Conservation (phyloP, 306 rosid genomes). For the Purshia tridentata region DNA sequence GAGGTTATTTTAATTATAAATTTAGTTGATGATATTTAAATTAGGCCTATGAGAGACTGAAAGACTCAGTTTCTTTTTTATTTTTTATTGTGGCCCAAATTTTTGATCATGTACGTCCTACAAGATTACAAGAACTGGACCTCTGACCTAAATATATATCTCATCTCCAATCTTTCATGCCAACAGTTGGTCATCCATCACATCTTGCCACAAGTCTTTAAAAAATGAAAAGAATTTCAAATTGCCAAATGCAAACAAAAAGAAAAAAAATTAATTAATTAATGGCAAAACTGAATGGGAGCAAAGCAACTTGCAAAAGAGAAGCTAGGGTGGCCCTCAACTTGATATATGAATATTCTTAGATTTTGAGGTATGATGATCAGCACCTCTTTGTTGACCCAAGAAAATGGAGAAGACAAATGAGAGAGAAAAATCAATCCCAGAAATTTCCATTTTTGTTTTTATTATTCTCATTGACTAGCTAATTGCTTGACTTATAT, state of each 20-base stretch:
- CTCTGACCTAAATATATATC: not conserved
- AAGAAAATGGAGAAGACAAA: constrained; percentile 11
- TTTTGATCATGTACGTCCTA: not conserved
- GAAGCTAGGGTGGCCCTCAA: not conserved
- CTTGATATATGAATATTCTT: not conserved
- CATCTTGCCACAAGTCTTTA: not conserved
- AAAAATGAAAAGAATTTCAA: not conserved
- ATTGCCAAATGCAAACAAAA: not conserved
- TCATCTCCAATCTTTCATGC: not conserved
- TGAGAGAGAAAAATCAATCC: not conserved
- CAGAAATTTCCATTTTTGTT: not conserved
- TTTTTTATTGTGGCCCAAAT: not conserved
- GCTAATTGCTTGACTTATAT: not conserved
- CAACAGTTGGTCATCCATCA: not conserved
- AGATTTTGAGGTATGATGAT: not conserved
- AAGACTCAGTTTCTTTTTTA: not conserved
- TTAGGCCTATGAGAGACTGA: too few species aligned
- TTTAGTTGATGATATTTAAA: too few species aligned
- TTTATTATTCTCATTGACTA: constrained; percentile 6
- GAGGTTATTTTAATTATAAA: too few species aligned
- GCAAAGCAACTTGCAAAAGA: not conserved
- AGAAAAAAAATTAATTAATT: not conserved
- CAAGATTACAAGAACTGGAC: not conserved
- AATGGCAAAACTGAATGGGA: not conserved
- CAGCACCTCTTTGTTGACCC: constrained; percentile 45